These are phyloP conservation scores for Rhizomucor miehei DNA, from an alignment of 371 early-diverging fungal species.

Conservation along the genomic window DNA sequence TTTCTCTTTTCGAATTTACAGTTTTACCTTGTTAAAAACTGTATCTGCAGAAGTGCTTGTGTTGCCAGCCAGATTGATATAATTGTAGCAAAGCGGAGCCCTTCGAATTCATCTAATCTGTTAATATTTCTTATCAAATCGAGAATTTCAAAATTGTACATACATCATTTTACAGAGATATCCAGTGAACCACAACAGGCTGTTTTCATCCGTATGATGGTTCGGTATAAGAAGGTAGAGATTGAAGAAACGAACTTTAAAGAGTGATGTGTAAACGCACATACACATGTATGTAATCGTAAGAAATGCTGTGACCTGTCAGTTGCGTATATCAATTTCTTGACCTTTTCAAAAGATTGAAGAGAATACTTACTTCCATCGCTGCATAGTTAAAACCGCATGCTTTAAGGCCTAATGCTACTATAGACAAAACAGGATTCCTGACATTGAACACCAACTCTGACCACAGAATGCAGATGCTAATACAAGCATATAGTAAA, in stretches of 20 bases:
- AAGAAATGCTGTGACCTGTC: slow-evolving; percentile 69
- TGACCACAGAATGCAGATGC: slow-evolving; percentile 84
- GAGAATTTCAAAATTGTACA: slow-evolving; percentile 7
- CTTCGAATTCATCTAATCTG: slow-evolving; percentile 30
- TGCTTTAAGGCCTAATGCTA: slow-evolving; percentile 43
- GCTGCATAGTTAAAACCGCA: slow-evolving; percentile 52
- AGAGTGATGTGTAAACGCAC: slow-evolving; percentile 88
- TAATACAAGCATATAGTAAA: slow-evolving; percentile 57
- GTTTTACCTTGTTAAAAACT: slow-evolving; percentile 42
- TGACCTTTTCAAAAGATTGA: too few species aligned
- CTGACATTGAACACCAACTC: slow-evolving; percentile 81
- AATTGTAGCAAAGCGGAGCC: slow-evolving; percentile 94
- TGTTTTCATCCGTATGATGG: slow-evolving; percentile 88
- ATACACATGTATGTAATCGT: slow-evolving; percentile 86
- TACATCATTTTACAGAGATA: slow-evolving; percentile 85
- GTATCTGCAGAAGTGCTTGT: slow-evolving; percentile 18
- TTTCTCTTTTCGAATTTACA: background rate
- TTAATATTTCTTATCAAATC: background rate
- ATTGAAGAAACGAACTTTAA: slow-evolving; percentile 84
- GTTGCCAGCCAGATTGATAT: slow-evolving; percentile 68
- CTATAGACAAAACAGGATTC: slow-evolving; percentile 57
- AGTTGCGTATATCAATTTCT: slow-evolving; percentile 3
- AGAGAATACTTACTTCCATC: slow-evolving; percentile 42
- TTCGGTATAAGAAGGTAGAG: slow-evolving; percentile 83
- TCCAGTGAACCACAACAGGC: slow-evolving; percentile 84